These are phyloP conservation scores for Apiospora rasikravindrae DNA, from an alignment of 2,329 filamentous ascomycete genomes.

Conservation along the genomic window DNA sequence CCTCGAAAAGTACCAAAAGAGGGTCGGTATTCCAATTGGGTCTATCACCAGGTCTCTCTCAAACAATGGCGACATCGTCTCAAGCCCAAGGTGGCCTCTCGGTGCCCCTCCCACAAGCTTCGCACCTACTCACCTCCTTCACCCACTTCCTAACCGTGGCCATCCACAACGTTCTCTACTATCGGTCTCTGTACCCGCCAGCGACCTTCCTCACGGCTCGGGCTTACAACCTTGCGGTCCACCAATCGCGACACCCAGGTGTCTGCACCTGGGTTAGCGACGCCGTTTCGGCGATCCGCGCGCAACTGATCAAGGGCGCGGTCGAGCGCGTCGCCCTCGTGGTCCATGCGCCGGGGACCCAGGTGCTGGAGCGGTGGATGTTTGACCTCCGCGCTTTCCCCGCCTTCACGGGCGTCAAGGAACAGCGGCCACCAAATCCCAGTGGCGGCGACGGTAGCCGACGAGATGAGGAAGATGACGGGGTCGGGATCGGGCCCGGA, in stretches of 20 bases:
- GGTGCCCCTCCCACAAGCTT: conserved; percentile 50
- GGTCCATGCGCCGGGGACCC: conserved; percentile 44
- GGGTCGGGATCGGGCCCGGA: conserved; percentile 13
- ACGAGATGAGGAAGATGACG: conserved; percentile 35
- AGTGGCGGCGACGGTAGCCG: conserved; percentile 20
- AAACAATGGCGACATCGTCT: conserved; percentile 17
- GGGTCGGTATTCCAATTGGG: neutral
- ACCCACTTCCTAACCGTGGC: conserved; percentile 80
- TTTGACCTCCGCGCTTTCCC: conserved; percentile 63
- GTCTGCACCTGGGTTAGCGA: conserved; percentile 87
- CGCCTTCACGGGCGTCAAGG: conserved; percentile 44
- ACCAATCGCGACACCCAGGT: conserved; percentile 83
- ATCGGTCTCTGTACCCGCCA: conserved; percentile 78
- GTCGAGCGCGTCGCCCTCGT: conserved; percentile 55
- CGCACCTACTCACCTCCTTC: conserved; percentile 70
- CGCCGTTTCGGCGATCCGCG: conserved; percentile 73
- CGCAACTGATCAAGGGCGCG: conserved; percentile 67
- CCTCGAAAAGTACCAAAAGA: neutral
- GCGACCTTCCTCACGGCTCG: conserved; percentile 78
- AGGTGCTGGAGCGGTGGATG: conserved; percentile 65
- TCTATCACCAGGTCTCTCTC: neutral
- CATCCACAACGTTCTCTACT: conserved; percentile 85
- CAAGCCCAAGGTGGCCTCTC: conserved; percentile 24
- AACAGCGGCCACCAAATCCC: conserved; percentile 21
- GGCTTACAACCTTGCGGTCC: conserved; percentile 83